Conservation (phyloP, 2,329 filamentous ascomycete species). For the Coleophoma crateriformis region DNA sequence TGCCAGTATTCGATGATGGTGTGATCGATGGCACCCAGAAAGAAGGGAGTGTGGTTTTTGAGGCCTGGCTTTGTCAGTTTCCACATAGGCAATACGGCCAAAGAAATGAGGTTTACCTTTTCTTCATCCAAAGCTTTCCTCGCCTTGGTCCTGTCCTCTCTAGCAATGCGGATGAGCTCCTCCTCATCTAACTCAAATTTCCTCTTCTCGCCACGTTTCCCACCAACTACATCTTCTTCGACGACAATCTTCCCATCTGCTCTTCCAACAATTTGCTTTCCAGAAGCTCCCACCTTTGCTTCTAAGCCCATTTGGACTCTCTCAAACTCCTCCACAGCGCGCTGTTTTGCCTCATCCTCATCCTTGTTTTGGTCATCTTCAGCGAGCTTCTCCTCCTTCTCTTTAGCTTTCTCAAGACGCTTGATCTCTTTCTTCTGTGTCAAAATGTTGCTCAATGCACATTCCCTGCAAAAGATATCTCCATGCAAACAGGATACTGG, state of each 20-base stretch:
- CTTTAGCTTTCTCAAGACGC: conserved; percentile 63
- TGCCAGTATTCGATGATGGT: conserved; percentile 57
- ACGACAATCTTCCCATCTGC: conserved; percentile 37
- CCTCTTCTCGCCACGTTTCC: conserved; percentile 50
- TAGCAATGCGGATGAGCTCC: conserved; percentile 65
- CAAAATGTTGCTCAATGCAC: conserved; percentile 84
- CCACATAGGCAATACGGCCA: conserved; percentile 4
- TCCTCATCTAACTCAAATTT: conserved; percentile 78
- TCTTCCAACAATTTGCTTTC: conserved; percentile 32
- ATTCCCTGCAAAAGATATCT: conserved; percentile 94
- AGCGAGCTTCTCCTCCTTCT: conserved; percentile 55
- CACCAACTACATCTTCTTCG: conserved; percentile 26
- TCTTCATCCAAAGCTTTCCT: conserved; percentile 68
- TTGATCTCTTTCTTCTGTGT: conserved; percentile 90
- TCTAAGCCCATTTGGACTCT: conserved; percentile 67
- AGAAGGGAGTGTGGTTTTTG: conserved; percentile 67
- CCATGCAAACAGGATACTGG: conserved; percentile 81
- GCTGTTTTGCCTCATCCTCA: conserved; percentile 63
- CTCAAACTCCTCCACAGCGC: conserved; percentile 79
- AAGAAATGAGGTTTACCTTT: conserved; percentile 41
- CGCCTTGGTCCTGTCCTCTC: conserved; percentile 64
- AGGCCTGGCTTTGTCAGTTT: conserved; percentile 29
- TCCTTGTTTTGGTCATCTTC: conserved; percentile 53
- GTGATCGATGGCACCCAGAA: conserved; percentile 92
- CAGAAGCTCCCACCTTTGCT: conserved; percentile 25